These are phyloP conservation scores for Starmera stellimalicola DNA, from an alignment of 1,139 yeast species.

Conservation along the genomic window DNA sequence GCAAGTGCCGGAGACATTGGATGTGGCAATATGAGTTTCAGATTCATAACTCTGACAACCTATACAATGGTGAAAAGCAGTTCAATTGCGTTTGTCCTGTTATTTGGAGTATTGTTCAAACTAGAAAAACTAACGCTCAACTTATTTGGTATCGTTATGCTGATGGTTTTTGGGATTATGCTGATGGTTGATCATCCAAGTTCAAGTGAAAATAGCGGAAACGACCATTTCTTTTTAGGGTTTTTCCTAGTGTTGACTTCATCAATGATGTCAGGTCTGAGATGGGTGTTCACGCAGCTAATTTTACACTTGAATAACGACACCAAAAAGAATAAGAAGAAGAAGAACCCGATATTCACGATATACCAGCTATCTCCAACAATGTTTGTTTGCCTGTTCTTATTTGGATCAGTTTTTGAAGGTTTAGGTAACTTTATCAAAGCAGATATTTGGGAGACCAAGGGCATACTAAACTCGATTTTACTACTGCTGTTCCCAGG, in stretches of 20 bases:
- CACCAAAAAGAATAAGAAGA: slow-evolving; percentile 24
- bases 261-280: slow-evolving; percentile 73
- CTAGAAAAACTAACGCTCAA: slow-evolving; percentile 65
- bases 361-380: slow-evolving; percentile 79
- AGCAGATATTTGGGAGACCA: slow-evolving; percentile 54
- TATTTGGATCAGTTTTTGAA: slow-evolving; percentile 56
- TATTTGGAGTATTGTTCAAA: slow-evolving; percentile 75
- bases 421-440: slow-evolving; percentile 45
- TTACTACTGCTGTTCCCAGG: slow-evolving; percentile 71
- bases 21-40: slow-evolving; percentile 74
- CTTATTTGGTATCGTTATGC: slow-evolving; percentile 53
- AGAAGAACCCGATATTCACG: slow-evolving; percentile 68
- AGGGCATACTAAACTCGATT: slow-evolving; percentile 47
- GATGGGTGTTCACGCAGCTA: slow-evolving; percentile 93
- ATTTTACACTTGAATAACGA: slow-evolving; percentile 52
- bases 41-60: slow-evolving; percentile 68
- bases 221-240: slow-evolving; percentile 36
- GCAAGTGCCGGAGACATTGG: slow-evolving; percentile 95
- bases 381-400: slow-evolving; percentile 56
- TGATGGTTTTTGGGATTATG: slow-evolving; percentile 77
- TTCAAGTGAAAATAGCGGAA: slow-evolving; percentile 12
- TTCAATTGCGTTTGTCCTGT: slow-evolving; percentile 73
- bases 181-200: slow-evolving; percentile 62
- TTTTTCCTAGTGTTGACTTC: slow-evolving; percentile 67
- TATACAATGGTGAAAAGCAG: slow-evolving; percentile 93